Conservation (phyloP, 345 rosid species). For the Rhodomyrtus tomentosa region DNA sequence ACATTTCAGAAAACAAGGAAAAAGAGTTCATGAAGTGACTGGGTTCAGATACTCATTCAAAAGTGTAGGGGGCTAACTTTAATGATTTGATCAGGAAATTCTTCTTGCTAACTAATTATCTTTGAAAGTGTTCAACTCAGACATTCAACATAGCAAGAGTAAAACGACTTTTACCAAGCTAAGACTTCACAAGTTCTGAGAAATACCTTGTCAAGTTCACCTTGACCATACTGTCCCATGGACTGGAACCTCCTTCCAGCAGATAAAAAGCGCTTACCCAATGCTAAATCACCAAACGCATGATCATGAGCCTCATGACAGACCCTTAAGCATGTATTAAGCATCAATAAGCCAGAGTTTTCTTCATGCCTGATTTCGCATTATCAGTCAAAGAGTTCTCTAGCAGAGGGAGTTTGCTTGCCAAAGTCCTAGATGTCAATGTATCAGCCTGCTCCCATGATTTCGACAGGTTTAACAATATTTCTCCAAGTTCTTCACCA, state of each 20-base stretch:
- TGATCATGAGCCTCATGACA: slow-evolving; percentile 10
- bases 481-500: slow-evolving; percentile 72
- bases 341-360: slow-evolving; percentile 4
- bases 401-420: slow-evolving; percentile 42
- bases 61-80: background rate
- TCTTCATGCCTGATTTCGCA: slow-evolving; percentile 61
- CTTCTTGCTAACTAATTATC: background rate
- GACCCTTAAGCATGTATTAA: slow-evolving; percentile 4
- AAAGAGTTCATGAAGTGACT: background rate
- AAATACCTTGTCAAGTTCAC: slow-evolving; percentile 76
- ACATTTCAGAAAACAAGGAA: background rate
- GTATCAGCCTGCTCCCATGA: slow-evolving; percentile 84
- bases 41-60: background rate
- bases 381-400: slow-evolving; percentile 36
- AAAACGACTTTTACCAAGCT: background rate
- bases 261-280: slow-evolving; percentile 70
- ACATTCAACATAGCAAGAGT: background rate
- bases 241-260: slow-evolving; percentile 82
- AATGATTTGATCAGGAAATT: background rate
- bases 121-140: background rate
- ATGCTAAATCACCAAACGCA: slow-evolving; percentile 41
- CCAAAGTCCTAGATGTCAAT: slow-evolving; percentile 49
- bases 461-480: slow-evolving; percentile 54
- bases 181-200: slow-evolving; percentile 4
- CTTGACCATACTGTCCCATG: slow-evolving; percentile 93